These are phyloP conservation scores for Xylariales sp. DNA, from an alignment of 2,329 filamentous ascomycete genomes.

Conservation along the genomic window DNA sequence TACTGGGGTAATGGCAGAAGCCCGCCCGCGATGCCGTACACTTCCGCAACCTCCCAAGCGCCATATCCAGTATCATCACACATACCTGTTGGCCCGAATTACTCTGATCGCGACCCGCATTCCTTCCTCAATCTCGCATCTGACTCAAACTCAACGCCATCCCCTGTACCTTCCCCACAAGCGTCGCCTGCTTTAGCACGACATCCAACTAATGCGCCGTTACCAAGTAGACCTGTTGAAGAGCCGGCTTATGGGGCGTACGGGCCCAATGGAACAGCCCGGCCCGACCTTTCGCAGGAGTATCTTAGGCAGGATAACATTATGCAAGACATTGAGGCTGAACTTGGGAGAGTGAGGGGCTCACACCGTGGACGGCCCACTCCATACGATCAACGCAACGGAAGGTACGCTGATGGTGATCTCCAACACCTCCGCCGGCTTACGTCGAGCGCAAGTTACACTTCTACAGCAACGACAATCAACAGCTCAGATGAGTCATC, in stretches of 20 bases:
- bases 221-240: constrained; percentile 65
- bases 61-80: constrained; percentile 65
- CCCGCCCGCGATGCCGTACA: constrained; percentile 53
- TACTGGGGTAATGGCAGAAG: constrained; percentile 56
- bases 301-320: constrained; percentile 63
- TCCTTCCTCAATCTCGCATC: constrained; percentile 58
- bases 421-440: constrained; percentile 58
- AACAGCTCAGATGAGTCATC: constrained; percentile 51
- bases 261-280: constrained; percentile 54
- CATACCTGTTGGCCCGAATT: constrained; percentile 65
- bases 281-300: constrained; percentile 53
- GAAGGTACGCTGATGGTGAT: constrained; percentile 60
- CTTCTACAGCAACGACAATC: constrained; percentile 62
- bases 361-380: constrained; percentile 56
- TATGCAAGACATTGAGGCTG: constrained; percentile 69
- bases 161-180: constrained; percentile 60
- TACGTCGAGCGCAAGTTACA: constrained; percentile 54
- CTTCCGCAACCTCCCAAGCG: constrained; percentile 54
- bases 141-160: constrained; percentile 63
- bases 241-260: constrained; percentile 56
- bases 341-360: constrained; percentile 56
- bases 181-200: constrained; percentile 62
- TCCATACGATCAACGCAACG: constrained; percentile 54
- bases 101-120: constrained; percentile 60
- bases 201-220: constrained; percentile 69